Base-by-base conservation (phyloP, 768 basidiomycete genomes). In the Mycena rebaudengoi region DNA sequence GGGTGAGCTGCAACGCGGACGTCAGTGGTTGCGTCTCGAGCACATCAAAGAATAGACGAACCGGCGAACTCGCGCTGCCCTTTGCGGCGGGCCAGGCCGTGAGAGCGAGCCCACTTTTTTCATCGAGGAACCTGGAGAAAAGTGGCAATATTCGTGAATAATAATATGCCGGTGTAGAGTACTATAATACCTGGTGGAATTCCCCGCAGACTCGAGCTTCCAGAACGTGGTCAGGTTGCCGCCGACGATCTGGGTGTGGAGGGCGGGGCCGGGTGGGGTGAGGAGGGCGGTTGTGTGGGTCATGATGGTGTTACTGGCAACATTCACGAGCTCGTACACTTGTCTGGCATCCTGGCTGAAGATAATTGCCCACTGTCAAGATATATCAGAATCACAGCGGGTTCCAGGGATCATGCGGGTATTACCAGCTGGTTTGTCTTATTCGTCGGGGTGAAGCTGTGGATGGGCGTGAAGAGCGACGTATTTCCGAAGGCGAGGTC, bases 271-370 rank as follows among this genome's bases (percentile, higher is more conserved):
- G 3, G 59, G 40, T 13, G 20, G 18, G 6, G 32, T 14, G 11
- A 60, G 59, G 7, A 60, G 50, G 16, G 59, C 59, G 3, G 59
- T 52, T 7, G 59, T 52, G 41, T 60, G 50, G 13, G 59, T 20
- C 40, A 60, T 18, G 25, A 43, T 35, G 10, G 49, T 26, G 12
- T 5, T 4, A 28, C 49, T 37, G 1, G 30, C 49, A 32, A 44
- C 49, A 13, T 52, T 60, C 4, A 26, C 10, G 29, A 52, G n/a
- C 8, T 60, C 59, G 40, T 25, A 60, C 0, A 52, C 11, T 25
- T 60, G 39, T 7, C 49, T 39, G 2, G 59, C 28, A 13, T 60
- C 50, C 18, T 51, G 40, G n/a, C 20, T 35, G 41, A 23, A 35
- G 40, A 60, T 43, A 5, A 60, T 1, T 20, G 32, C 50, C 59